Evolutionary conservation across 2,329 filamentous ascomycete species (phyloP).

Genomic region (Diaporthe citri): DNA sequence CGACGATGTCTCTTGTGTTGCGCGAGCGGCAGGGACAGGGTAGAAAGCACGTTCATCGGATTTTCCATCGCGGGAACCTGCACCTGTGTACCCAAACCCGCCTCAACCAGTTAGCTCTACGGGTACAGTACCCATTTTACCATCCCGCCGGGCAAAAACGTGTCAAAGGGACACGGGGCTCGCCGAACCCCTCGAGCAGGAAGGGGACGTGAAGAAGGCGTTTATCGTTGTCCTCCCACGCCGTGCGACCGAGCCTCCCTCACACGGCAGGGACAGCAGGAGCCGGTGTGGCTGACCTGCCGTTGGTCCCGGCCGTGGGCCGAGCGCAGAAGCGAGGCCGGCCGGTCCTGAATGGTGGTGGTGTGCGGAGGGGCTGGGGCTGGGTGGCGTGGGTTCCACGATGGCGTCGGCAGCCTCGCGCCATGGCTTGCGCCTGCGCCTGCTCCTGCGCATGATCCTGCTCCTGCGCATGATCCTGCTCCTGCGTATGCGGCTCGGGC

Average conservation of each 20-base stretch:
- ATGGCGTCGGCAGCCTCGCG: neutral
- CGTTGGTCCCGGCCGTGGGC: neutral
- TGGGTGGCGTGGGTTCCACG: neutral
- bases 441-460: neutral
- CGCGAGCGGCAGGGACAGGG: neutral
- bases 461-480: neutral
- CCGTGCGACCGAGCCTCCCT: constrained; percentile 1
- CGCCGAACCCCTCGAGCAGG: constrained; percentile 31
- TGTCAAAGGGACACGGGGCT: constrained; percentile 21
- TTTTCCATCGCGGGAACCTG: constrained; percentile 7
- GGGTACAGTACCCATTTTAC: constrained; percentile 38
- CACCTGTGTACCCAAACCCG: constrained; percentile 4
- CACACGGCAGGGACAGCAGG: neutral
- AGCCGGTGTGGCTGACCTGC: constrained; percentile 18
- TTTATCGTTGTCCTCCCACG: constrained; percentile 7
- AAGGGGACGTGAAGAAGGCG: no score
- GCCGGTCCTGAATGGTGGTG: constrained; percentile 1
- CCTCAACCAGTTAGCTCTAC: constrained; percentile 17
- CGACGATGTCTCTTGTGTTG: neutral
- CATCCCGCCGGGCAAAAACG: constrained; percentile 26
- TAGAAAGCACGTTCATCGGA: neutral
- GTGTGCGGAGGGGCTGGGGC: neutral
- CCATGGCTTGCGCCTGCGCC: neutral
- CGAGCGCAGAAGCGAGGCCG: constrained; percentile 1
- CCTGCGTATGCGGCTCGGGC: constrained; percentile 16